Conservation (phyloP, 371 early-diverging fungal species). For the Actinomortierella ambigua region DNA sequence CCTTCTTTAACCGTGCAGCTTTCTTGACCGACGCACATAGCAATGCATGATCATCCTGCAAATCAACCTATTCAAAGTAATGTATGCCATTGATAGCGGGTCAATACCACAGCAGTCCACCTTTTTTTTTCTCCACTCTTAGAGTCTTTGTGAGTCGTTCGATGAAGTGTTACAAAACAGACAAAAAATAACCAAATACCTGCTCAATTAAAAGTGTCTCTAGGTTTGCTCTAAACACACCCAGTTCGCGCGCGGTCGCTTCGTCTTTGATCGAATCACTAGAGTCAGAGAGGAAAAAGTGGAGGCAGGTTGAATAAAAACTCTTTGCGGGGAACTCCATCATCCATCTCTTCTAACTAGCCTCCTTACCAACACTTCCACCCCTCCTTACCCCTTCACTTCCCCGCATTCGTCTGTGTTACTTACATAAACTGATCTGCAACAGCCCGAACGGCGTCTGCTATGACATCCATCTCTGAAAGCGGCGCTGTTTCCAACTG, state of each 20-base stretch:
- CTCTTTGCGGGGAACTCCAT: too few relatives aligned
- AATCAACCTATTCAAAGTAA: constrained; percentile 22
- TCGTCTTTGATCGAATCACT: constrained; percentile 32
- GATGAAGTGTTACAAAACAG: too few relatives aligned
- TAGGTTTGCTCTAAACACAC: constrained; percentile 20
- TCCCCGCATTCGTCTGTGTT: too few relatives aligned
- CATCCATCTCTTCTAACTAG: too few relatives aligned
- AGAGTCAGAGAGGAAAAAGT: background rate
- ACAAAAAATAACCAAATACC: constrained; percentile 2
- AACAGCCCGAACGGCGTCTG: constrained; percentile 36
- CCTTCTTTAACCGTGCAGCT: constrained; percentile 34
- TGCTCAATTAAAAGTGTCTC: constrained; percentile 39
- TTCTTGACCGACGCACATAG: constrained; percentile 34
- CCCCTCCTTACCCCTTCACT: too few relatives aligned
- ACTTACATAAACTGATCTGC: constrained; percentile 37
- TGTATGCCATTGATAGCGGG: too few relatives aligned
- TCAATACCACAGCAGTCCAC: too few relatives aligned
- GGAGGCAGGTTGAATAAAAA: too few relatives aligned
- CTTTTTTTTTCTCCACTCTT: too few relatives aligned
- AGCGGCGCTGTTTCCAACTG: constrained; percentile 33
- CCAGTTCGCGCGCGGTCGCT: constrained; percentile 17
- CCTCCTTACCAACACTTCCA: too few relatives aligned
- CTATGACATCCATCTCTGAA: constrained; percentile 46
- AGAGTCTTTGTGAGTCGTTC: too few relatives aligned
- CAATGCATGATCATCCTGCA: constrained; percentile 34